Percentiles rank a stretch among this genome's conserved stretches.
Evolutionary conservation across 257 asterid species (phyloP).

Genomic region (Fraxinus anomala): DNA sequence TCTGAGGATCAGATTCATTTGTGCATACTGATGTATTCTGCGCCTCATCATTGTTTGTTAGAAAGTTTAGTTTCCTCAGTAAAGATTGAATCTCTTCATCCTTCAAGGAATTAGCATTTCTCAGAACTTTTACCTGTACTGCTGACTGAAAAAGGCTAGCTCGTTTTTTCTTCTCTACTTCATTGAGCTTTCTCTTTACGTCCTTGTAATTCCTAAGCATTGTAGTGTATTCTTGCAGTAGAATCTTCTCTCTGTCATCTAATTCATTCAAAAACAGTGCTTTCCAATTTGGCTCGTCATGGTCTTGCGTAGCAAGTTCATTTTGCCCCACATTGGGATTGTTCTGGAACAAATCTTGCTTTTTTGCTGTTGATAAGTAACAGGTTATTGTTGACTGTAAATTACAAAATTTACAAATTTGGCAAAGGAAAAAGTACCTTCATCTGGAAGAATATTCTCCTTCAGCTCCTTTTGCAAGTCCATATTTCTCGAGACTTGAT

Average conservation of each 20-base stretch:
- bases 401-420: neutral
- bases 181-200: conserved; percentile 48
- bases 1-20: neutral
- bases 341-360: conserved; percentile 19
- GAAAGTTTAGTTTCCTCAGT: conserved; percentile 29
- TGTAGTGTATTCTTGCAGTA: conserved; percentile 45
- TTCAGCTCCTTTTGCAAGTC: conserved; percentile 24
- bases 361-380: conserved; percentile 1
- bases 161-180: conserved; percentile 49
- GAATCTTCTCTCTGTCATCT: conserved; percentile 48
- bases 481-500: conserved; percentile 16
- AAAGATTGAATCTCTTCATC: conserved; percentile 48
- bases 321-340: conserved; percentile 25
- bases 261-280: conserved; percentile 41
- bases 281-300: conserved; percentile 50
- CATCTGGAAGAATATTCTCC: conserved; percentile 28
- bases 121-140: conserved; percentile 47
- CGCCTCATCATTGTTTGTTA: conserved; percentile 15
- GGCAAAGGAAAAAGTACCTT: conserved; percentile 29
- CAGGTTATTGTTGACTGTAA: conserved; percentile 4
- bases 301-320: conserved; percentile 27
- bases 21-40: neutral
- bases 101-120: conserved; percentile 45
- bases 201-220: conserved; percentile 46
- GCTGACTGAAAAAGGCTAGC: conserved; percentile 49